Evolutionary conservation across 2,329 filamentous ascomycete genomes (phyloP).

Genomic region (Sporothrix globosa): DNA sequence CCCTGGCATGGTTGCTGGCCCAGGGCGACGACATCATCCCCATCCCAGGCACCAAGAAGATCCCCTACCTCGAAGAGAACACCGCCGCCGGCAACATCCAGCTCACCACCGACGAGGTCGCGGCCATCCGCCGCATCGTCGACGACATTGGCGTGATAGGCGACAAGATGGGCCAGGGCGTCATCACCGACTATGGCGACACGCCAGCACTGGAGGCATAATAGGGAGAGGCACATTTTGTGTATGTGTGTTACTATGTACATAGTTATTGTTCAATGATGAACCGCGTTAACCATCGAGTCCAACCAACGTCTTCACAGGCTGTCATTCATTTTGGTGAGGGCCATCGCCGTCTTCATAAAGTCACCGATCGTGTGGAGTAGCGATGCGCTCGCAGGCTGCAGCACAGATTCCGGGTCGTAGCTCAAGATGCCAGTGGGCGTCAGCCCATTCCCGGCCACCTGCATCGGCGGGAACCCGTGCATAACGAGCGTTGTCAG

Average conservation of each 20-base stretch:
- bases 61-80: constrained; percentile 55
- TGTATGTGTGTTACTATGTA: not conserved
- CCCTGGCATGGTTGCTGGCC: constrained; percentile 65
- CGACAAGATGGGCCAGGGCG: constrained; percentile 32
- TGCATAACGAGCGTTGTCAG: not conserved
- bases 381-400: not conserved
- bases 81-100: constrained; percentile 42
- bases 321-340: not conserved
- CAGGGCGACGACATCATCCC: constrained; percentile 65
- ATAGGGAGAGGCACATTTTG: not conserved
- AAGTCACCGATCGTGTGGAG: not conserved
- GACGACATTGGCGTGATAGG: constrained; percentile 36
- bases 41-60: constrained; percentile 56
- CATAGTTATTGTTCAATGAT: not conserved
- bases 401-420: not conserved
- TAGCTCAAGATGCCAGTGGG: not conserved
- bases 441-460: not conserved
- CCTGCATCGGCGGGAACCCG: not conserved
- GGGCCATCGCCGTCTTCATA: not conserved
- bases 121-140: constrained; percentile 42
- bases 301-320: too few relatives aligned
- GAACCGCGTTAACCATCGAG: not conserved
- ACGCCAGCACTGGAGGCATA: constrained; percentile 27
- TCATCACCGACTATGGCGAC: constrained; percentile 33
- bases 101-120: constrained; percentile 44